Base-by-base conservation (phyloP, 495 filamentous ascomycete species). In the Hyaloscypha variabilis region DNA sequence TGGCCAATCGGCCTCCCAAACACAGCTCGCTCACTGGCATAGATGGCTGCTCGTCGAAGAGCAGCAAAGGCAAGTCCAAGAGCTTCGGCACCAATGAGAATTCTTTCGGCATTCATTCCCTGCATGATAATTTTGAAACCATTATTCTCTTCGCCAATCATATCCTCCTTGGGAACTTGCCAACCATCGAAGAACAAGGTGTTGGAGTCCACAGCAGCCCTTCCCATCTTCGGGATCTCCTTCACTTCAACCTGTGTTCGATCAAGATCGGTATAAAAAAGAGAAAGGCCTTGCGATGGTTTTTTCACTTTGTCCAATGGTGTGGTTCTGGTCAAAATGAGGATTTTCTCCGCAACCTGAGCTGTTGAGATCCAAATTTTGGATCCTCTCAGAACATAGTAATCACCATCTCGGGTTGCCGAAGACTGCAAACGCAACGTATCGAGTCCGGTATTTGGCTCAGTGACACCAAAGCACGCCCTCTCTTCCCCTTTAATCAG, bases 321-420 rank as follows among this genome's bases (percentile, higher is more conserved):
- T 4, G 86, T 88, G 0, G 90, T 92, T 17, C 91, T 83, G 13
- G 90, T 90, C 1, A 94, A 79, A 2, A 93, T 78, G 3, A 92
- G 85, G 89, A 93, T 92, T 70, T 89, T 90, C 13, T 79, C 77
- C 2, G 90, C 89, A 3, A 91, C 86, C 70, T 93, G 89, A 1
- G 90, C 91, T 63, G 83, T 90, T 5, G 90, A 89, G 49, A 92
- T 93, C 90, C 90, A 91, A 65, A 91, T 92, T 78, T 93, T 92
- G 71, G 91, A 90, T 0, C 90, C 90, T 0, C 82, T 81, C 19
- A 94, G 78, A 0, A 73, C 76, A 75, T 91, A 93, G 13, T 69
- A 69, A 54, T 82, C 76, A n/a, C 73, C 75, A 51, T 58, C 53
- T 34, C 85, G 80, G 46, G 64, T 77, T 2, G 87, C 90, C 17